These are phyloP conservation scores for Zygosaccharomyces pseudorouxii DNA, from an alignment of 805 yeast genomes.

Conservation along the genomic window DNA sequence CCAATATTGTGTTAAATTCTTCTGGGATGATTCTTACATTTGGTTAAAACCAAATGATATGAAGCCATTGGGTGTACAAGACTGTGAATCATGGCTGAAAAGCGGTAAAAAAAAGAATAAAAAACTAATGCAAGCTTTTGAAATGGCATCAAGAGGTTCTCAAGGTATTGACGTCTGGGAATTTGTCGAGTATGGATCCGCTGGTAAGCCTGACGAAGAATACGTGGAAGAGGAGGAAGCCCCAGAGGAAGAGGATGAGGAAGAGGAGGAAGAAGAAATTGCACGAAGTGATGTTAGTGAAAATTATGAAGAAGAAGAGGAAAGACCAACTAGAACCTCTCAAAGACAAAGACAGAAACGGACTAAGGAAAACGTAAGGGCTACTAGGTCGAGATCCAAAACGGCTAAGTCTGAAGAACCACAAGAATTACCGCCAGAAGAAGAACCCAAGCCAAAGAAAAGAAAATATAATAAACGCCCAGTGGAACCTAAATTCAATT, in stretches of 20 bases:
- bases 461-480: conserved; percentile 14
- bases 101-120: conserved; percentile 46
- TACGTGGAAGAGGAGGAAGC: conserved; percentile 27
- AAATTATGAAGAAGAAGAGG: conserved; percentile 33
- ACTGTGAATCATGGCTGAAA: conserved; percentile 25
- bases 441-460: conserved; percentile 18
- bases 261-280: conserved; percentile 21
- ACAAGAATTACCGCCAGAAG: conserved; percentile 3
- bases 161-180: conserved; percentile 32
- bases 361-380: conserved; percentile 23
- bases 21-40: conserved; percentile 33
- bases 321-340: conserved; percentile 10
- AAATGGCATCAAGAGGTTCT: conserved; percentile 45
- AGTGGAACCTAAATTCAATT: conserved; percentile 19
- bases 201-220: conserved; percentile 30
- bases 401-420: conserved; percentile 19
- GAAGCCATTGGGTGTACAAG: conserved; percentile 18
- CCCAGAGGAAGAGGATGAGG: conserved; percentile 30
- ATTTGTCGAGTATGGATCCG: conserved; percentile 35
- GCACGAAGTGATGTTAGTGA: conserved; percentile 17
- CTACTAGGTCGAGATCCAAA: conserved; percentile 15
- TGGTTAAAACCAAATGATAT: conserved; percentile 32
- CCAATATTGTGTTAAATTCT: conserved; percentile 33
- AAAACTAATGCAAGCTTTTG: conserved; percentile 44
- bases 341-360: conserved; percentile 19